Evolutionary conservation across 1,139 yeast genomes (phyloP), one percentile per base, ranked within the genome.

Genomic region (Geotrichum histeridarum): DNA sequence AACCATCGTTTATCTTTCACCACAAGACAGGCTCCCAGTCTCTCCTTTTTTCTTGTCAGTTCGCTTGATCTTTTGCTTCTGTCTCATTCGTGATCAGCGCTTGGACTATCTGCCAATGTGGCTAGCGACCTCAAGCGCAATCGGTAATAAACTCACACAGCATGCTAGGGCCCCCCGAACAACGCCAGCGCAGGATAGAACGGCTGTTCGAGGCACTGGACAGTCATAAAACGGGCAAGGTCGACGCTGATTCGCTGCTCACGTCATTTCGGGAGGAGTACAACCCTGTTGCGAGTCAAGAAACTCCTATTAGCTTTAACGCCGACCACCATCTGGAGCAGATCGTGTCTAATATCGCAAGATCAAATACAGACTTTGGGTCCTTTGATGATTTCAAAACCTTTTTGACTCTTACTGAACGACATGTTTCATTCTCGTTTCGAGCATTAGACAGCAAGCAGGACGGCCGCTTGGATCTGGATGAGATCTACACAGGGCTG

Each of bases 381-480:
- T 85, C 83, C 64, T 80, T 77, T 58, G 72, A 74, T 31, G 89
- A 84, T 64, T 86, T 86, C 65, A 78, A 79, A 60, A 69, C 71
- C 37, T 86, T 84, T 66, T 77, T 85, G 39, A 68, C 74, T 4
- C 74, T 76, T 17, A 86, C 93, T 0, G 94, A 86, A 63, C 74
- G 73, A 38, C 93, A 87, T 66, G 83, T 90, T 54, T 76, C 79
- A 53, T 73, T 71, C 48, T 93, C 96, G 0, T 90, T 90, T 67
- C 73, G 76, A 53, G 77, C 76, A 57, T 77, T 90, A 43, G 97
- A 90, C 68, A 73, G 73, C 52, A 91, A 89, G 65, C 73, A 82
- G 53, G 95, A 88, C 65, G 97, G 97, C 0, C 77, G 70, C 57
- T 76, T 90, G 42, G 81, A 80, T 49, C 76, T 81, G 49, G 73